Evolutionary conservation across 768 basidiomycete species (phyloP).

Genomic region (Suillus luteus): DNA sequence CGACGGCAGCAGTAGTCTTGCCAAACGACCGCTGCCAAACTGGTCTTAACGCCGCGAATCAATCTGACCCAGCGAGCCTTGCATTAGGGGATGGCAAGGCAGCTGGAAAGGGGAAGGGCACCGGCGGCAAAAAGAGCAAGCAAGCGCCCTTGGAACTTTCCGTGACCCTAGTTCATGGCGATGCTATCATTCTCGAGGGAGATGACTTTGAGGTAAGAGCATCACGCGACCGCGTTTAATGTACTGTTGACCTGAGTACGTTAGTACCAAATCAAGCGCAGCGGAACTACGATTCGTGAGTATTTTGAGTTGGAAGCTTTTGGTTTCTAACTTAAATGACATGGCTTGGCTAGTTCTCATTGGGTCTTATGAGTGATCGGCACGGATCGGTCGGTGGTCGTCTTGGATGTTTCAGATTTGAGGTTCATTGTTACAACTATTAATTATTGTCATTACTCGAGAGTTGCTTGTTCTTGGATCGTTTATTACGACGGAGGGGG

Average conservation of each 20-base stretch:
- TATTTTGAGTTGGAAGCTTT: conserved; percentile 13
- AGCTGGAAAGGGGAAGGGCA: conserved; percentile 20
- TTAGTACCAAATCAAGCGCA: conserved; percentile 32
- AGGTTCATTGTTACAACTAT: not conserved
- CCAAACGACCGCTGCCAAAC: not conserved
- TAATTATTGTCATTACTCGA: not conserved
- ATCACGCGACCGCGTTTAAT: not conserved
- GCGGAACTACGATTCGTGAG: conserved; percentile 34
- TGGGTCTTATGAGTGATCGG: conserved; percentile 21
- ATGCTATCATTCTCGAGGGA: conserved; percentile 38
- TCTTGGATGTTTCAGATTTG: conserved; percentile 5
- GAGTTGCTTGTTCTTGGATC: not conserved
- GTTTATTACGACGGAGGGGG: not conserved
- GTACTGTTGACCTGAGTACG: conserved; percentile 10
- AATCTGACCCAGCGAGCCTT: not conserved
- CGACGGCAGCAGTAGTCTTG: not conserved
- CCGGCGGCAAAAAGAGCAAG: conserved; percentile 22
- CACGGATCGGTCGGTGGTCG: conserved; percentile 12
- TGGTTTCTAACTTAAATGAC: conserved; percentile 13
- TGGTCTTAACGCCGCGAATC: not conserved
- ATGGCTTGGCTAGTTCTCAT: conserved; percentile 27
- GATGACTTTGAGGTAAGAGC: conserved; percentile 43
- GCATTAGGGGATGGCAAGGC: not conserved
- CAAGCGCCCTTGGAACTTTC: conserved; percentile 23
- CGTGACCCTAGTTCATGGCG: conserved; percentile 42